Percentiles rank a stretch among this genome's conserved stretches.
Evolutionary conservation across 495 filamentous ascomycete species (phyloP).

Genomic region (Letharia lupina): DNA sequence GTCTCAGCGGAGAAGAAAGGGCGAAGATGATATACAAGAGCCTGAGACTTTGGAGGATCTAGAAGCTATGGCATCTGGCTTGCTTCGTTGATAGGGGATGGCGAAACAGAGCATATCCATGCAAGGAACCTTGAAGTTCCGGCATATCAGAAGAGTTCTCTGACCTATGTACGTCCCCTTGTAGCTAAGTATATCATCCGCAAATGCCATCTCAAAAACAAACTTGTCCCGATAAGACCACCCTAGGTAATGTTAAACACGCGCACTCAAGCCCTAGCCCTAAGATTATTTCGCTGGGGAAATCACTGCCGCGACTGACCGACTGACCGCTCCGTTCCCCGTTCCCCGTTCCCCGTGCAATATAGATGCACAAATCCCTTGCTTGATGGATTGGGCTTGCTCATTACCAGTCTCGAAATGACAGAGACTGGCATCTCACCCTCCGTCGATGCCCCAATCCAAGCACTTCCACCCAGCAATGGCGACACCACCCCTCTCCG

Average conservation of each 20-base stretch:
- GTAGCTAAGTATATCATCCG: background rate
- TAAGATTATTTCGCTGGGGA: no score
- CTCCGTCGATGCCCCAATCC: conserved; percentile 5
- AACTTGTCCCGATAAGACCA: no score
- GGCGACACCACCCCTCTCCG: conserved; percentile 28
- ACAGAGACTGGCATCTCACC: conserved; percentile 11
- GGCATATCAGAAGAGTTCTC: background rate
- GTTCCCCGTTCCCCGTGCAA: background rate
- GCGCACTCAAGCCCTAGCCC: no score
- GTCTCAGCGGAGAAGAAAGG: conserved; percentile 32
- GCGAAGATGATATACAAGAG: conserved; percentile 50
- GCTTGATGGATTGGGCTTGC: conserved; percentile 13
- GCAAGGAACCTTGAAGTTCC: background rate
- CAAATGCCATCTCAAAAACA: no score
- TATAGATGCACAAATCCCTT: background rate
- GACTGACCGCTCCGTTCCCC: background rate
- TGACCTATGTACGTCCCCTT: background rate
- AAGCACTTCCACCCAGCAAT: conserved; percentile 19
- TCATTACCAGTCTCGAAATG: conserved; percentile 16
- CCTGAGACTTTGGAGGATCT: conserved; percentile 84
- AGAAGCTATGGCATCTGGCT: conserved; percentile 75
- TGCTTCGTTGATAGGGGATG: conserved; percentile 38
- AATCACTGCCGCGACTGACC: no score
- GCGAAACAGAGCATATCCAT: background rate
- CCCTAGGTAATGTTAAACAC: no score